Conservation (phyloP, 768 basidiomycete genomes). For the Mycena olivaceomarginata region DNA sequence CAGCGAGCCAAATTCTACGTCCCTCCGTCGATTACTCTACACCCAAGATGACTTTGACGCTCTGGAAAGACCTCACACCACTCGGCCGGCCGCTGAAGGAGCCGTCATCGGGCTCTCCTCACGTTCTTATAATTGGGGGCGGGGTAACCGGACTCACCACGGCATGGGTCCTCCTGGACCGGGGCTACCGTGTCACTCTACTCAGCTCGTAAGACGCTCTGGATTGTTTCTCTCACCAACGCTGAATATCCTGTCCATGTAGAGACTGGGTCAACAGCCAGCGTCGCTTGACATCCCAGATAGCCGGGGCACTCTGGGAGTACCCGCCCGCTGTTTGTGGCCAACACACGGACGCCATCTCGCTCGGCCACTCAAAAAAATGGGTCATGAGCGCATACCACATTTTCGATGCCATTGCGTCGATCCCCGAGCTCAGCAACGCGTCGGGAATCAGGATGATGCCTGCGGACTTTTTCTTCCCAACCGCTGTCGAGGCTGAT, state of each 20-base stretch:
- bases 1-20: no score
- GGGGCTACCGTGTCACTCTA: conserved; percentile 59
- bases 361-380: conserved; percentile 55
- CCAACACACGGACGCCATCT: conserved; percentile 59
- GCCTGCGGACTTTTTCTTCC: conserved; percentile 59
- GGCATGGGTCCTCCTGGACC: conserved; percentile 58
- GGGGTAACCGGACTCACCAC: conserved; percentile 41
- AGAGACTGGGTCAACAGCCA: conserved; percentile 18
- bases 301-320: conserved; percentile 54
- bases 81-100: not conserved
- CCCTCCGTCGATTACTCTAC: not conserved
- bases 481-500: conserved; percentile 6
- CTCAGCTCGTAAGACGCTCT: conserved; percentile 51
- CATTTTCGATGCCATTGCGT: conserved; percentile 50
- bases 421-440: conserved; percentile 47
- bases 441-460: conserved; percentile 56
- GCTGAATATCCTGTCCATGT: not conserved
- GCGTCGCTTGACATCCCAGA: conserved; percentile 21
- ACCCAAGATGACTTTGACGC: conserved; percentile 6
- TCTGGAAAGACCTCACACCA: conserved; percentile 17
- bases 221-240: conserved; percentile 43
- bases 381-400: conserved; percentile 62
- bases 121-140: conserved; percentile 25
- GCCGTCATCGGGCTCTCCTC: conserved; percentile 1
- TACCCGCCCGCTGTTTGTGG: conserved; percentile 63